Conservation (phyloP, 345 rosid species). For the Rhodomyrtus tomentosa region DNA sequence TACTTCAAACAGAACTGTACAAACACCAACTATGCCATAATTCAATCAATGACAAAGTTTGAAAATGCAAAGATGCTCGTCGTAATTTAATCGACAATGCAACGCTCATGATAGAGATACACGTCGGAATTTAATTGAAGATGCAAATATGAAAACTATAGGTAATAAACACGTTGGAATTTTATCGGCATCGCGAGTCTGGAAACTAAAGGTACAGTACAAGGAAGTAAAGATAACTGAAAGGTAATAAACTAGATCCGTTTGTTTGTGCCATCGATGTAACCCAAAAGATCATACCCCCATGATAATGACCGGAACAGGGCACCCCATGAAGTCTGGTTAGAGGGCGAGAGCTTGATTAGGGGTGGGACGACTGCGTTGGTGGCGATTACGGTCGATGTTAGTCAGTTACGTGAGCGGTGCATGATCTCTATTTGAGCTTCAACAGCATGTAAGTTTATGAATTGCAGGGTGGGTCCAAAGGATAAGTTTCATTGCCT, state of each 20-base stretch:
- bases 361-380: neutral
- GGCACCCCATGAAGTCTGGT: neutral
- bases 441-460: neutral
- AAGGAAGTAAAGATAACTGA: neutral
- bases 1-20: too few relatives aligned
- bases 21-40: too few relatives aligned
- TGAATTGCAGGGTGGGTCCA: neutral
- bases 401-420: neutral
- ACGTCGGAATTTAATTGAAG: too few relatives aligned
- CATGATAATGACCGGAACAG: neutral
- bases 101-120: too few relatives aligned
- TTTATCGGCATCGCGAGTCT: too few relatives aligned
- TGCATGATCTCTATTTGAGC: neutral
- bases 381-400: neutral
- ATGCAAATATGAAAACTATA: too few relatives aligned
- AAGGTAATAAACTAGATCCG: too few relatives aligned
- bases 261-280: neutral
- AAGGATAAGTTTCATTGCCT: neutral
- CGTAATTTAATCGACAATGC: too few relatives aligned
- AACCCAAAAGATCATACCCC: neutral
- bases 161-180: too few relatives aligned
- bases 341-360: neutral
- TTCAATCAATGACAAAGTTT: too few relatives aligned
- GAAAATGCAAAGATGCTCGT: too few relatives aligned
- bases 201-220: too few relatives aligned